Evolutionary conservation across 1,284 basidiomycete genomes (phyloP).

Genomic region (Phellopilus nigrolimitatus): DNA sequence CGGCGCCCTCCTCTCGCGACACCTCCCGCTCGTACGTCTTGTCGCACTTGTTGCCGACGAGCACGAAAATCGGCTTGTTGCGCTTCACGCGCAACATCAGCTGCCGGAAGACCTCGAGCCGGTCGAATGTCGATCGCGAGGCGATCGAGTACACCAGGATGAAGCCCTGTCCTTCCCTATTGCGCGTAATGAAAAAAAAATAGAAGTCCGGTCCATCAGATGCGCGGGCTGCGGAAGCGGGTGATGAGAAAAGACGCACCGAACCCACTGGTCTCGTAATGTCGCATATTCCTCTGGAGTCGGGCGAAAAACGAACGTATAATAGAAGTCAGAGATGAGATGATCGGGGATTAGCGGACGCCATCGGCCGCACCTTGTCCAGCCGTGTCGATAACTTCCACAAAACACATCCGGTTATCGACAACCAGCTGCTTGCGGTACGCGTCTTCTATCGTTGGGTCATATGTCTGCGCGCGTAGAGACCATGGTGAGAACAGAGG

Average conservation of each 20-base stretch:
- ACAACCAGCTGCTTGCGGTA: slow-evolving; percentile 91
- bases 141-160: slow-evolving; percentile 98
- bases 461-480: slow-evolving; percentile 58
- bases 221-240: slow-evolving; percentile 7
- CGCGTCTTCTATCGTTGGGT: slow-evolving; percentile 93
- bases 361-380: slow-evolving; percentile 91
- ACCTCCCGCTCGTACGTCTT: slow-evolving; percentile 84
- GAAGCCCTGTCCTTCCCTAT: slow-evolving; percentile 96
- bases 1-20: slow-evolving; percentile 82
- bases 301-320: slow-evolving; percentile 13
- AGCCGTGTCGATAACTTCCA: slow-evolving; percentile 92
- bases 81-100: slow-evolving; percentile 93
- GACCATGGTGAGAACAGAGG: slow-evolving; percentile 15
- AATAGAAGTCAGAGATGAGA: slow-evolving; percentile 7
- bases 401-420: slow-evolving; percentile 87
- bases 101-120: slow-evolving; percentile 91
- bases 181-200: neutral
- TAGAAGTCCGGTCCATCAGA: neutral
- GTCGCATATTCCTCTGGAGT: slow-evolving; percentile 90
- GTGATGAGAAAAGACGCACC: slow-evolving; percentile 47
- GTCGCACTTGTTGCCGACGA: slow-evolving; percentile 92
- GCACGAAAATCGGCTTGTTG: slow-evolving; percentile 79
- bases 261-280: slow-evolving; percentile 98
- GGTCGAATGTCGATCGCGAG: slow-evolving; percentile 90
- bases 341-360: slow-evolving; percentile 20